Evolutionary conservation across 768 basidiomycete species (phyloP).

Genomic region (Russula lepida): DNA sequence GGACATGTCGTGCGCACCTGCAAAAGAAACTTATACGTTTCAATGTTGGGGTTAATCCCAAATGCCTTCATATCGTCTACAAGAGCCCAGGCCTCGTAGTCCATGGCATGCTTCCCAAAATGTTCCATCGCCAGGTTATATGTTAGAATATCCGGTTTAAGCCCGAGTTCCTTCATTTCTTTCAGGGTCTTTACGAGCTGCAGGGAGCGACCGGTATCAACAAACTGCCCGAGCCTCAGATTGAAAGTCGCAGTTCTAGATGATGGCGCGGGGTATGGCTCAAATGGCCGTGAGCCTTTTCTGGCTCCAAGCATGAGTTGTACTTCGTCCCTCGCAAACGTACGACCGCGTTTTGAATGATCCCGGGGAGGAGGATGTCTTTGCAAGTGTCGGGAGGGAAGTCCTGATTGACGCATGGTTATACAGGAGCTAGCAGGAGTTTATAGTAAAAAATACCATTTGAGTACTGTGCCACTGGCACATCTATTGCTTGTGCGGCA

Average conservation of each 20-base stretch:
- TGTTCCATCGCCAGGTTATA: slow-evolving; percentile 30
- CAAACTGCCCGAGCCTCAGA: slow-evolving; percentile 8
- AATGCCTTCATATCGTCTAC: slow-evolving; percentile 51
- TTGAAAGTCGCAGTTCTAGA: slow-evolving; percentile 5
- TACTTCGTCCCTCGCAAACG: background rate
- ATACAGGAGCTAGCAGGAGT: background rate
- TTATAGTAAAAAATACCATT: background rate
- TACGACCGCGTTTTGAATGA: background rate
- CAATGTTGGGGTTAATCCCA: slow-evolving; percentile 43
- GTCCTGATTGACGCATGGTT: background rate
- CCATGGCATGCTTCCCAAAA: slow-evolving; percentile 31
- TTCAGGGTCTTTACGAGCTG: slow-evolving; percentile 6
- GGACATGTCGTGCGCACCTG: slow-evolving; percentile 33
- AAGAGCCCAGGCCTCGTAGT: slow-evolving; percentile 35
- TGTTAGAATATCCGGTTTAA: slow-evolving; percentile 15
- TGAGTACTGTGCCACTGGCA: background rate
- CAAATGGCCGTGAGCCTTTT: slow-evolving; percentile 6
- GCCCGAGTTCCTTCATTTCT: slow-evolving; percentile 12
- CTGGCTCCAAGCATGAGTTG: too few relatives aligned
- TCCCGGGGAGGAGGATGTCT: background rate
- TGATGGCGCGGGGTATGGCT: background rate
- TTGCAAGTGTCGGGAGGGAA: background rate
- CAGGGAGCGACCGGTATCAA: background rate
- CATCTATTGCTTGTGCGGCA: background rate
- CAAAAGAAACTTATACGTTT: slow-evolving; percentile 52